Base-by-base conservation (phyloP, 2,329 filamentous ascomycete genomes). In the Tolypocladium ophioglossoides region DNA sequence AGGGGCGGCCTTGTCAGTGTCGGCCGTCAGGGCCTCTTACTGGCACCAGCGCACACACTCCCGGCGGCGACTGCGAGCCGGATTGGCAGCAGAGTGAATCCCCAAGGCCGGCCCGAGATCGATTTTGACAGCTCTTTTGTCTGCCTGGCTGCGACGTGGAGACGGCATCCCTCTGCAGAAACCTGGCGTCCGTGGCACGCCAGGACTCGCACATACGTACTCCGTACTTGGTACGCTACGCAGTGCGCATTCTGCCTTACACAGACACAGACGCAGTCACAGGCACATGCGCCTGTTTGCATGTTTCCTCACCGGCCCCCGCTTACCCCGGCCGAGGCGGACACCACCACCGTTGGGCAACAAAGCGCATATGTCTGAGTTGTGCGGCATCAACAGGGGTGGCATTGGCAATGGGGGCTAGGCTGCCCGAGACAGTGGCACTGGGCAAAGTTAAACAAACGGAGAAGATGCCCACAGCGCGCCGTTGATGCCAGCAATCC, bases 361-460 rank as follows among this genome's bases (percentile, higher is more conserved):
- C 27, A 24, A 40, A 49, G 44, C 30, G 14, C 39, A 18, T 16
- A 34, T 35, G 34, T 38, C 50, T 34, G 24, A 44, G 50, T 30
- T 37, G 38, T 34, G 34, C 44, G 38, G 32, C 53, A 32, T 32
- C 30, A 22, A 34, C 49, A 47, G 35, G 48, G 52, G 35, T 48
- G 12, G 39, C 54, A 27, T 24, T 24, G 48, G 51, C 38, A 34
- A 41, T 38, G 50, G 35, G 55, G 47, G 37, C 44, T n/a, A 34
- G 10, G 41, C 47, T 52, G 54, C 53, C 54, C 52, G 57, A 58
- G 57, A 58, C 55, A 57, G 16, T 55, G 51, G 53, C 50, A 48
- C 51, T 22, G 52, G 51, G 51, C 39, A 54, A 54, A 52, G n/a
- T 50, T 24, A 52, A 58, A 55, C 54, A 56, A 47, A 50, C 51